These are phyloP conservation scores for Ganoderma lucidum DNA, from an alignment of 1,284 basidiomycete species.

Conservation along the genomic window DNA sequence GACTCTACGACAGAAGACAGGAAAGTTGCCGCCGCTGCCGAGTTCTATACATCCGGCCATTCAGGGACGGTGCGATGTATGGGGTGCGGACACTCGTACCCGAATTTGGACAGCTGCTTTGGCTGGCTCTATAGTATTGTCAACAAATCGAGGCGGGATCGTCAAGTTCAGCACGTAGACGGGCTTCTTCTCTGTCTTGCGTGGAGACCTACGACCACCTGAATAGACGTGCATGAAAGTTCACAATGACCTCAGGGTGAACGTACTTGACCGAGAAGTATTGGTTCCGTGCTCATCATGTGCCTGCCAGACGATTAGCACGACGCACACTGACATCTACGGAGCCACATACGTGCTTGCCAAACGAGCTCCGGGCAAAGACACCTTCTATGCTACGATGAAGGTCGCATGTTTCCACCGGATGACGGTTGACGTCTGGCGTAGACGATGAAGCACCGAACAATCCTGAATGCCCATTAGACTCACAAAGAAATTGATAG, in stretches of 20 bases:
- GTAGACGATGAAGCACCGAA: background rate
- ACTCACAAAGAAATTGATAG: constrained; percentile 86
- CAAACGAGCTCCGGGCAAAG: constrained; percentile 76
- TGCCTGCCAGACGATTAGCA: constrained; percentile 50
- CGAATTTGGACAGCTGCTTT: constrained; percentile 75
- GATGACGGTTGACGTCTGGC: constrained; percentile 85
- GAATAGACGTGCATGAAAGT: background rate
- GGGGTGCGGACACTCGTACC: constrained; percentile 49
- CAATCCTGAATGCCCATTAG: background rate
- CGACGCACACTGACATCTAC: background rate
- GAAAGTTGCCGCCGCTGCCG: constrained; percentile 58
- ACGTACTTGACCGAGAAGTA: constrained; percentile 42
- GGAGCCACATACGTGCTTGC: constrained; percentile 60
- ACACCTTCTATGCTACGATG: constrained; percentile 71
- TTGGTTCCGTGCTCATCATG: constrained; percentile 67
- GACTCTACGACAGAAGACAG: constrained; percentile 65
- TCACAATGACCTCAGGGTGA: background rate
- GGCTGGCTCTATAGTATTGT: constrained; percentile 80
- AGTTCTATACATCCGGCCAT: constrained; percentile 52
- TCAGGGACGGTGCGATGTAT: background rate
- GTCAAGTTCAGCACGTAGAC: constrained; percentile 83
- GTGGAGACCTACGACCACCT: constrained; percentile 69
- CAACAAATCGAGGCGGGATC: constrained; percentile 70
- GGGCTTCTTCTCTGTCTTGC: constrained; percentile 78
- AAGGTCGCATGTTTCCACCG: constrained; percentile 71